Evolutionary conservation across 176 grass and related monocot species (phyloP), one percentile per base, ranked within the genome.

Genomic region (Themeda triandra): DNA sequence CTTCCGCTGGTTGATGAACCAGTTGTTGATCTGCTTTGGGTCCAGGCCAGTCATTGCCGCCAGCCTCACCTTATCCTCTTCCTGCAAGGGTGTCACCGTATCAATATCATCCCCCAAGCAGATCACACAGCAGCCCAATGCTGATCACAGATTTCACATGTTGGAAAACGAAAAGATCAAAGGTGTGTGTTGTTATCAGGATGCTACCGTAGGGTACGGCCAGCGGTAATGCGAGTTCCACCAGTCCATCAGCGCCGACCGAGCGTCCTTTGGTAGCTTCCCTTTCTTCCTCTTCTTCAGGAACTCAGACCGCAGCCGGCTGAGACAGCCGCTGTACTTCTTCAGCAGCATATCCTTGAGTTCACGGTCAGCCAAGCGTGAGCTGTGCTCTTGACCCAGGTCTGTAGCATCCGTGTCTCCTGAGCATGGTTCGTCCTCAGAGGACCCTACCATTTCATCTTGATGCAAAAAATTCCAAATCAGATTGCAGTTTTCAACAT

Each of bases 1-100:
- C 77, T 99, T 99, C 78, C 96, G 59, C 65, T 99, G 96, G 88
- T 99, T 99, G 83, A 99, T 94, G 86, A 99, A 99, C 96, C 96
- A 96, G 23, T 96, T 99, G 88, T 96, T 99, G 56, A 99, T 96
- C 83, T 99, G 96, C 85, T 92, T 99, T 2, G 90, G 96, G 58
- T 96, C 91, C 1, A 99, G 85, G 1, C 93, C 93, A 0, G 96
- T 99, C 86, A 82, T 86, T 2, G 86, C 84, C 0, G 97, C 97
- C 0, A 96, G 88, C 60, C 91, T 89, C 28, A 87, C 82, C 90
- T 99, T 99, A 53, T 99, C 93, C 21, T 99, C 97, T 66, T 99
- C 97, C 97, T 99, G 74, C 48, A 21, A 67, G 3, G 1, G 8
- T 1, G 10, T 5, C 19, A 75, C 42, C 58, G 21, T 15, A 64